phyloP scores from a whole-genome alignment of 106 monocot genomes.

The Phalaenopsis equestris region DNA sequence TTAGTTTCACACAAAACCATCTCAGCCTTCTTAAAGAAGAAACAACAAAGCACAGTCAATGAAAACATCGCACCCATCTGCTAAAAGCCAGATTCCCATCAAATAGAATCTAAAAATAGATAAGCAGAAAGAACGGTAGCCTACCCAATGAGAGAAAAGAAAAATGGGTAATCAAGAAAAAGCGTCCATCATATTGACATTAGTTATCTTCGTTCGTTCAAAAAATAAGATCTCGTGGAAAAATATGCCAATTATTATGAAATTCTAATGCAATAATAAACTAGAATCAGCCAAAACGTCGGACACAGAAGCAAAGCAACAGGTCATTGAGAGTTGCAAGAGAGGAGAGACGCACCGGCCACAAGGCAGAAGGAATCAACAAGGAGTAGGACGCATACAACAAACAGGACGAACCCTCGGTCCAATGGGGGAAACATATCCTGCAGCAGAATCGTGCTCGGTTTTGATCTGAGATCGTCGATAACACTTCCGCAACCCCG shows the following conservation, averaged over 20 bases:
- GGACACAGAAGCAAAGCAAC: not conserved
- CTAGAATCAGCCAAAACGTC: not conserved
- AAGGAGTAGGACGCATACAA: not conserved
- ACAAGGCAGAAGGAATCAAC: conserved; percentile 1
- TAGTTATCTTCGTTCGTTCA: not conserved
- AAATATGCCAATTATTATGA: not conserved
- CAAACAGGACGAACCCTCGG: not conserved
- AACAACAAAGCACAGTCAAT: not conserved
- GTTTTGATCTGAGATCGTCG: not conserved
- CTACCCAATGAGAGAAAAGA: not conserved
- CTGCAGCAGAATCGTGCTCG: not conserved
- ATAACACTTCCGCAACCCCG: not conserved
- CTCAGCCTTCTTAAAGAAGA: not conserved
- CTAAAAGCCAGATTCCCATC: not conserved
- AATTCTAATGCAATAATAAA: not conserved
- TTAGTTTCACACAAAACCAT: not conserved
- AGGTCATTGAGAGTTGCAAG: not conserved
- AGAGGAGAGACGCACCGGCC: not conserved
- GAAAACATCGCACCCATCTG: not conserved
- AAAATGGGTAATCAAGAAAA: not conserved
- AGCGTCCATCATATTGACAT: not conserved
- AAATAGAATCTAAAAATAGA: not conserved
- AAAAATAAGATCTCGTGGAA: not conserved
- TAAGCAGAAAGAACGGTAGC: not conserved
- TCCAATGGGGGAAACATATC: not conserved